Percentiles rank a stretch among this genome's conserved stretches.
These are phyloP conservation scores for Neofusicoccum kwambonambiense DNA, from an alignment of 2,329 filamentous ascomycete species.

Conservation along the genomic window DNA sequence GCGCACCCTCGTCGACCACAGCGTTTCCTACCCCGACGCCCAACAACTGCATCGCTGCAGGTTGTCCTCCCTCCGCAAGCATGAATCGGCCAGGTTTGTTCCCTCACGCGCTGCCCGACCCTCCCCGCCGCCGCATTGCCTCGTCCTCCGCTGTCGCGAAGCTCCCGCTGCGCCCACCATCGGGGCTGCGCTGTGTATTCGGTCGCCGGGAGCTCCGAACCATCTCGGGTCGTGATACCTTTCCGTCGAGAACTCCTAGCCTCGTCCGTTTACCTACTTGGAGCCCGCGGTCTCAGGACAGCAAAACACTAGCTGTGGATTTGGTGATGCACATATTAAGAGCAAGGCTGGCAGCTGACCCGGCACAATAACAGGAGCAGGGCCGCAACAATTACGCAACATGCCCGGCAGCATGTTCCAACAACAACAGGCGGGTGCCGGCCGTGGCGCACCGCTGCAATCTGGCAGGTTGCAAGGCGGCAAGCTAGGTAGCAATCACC, in stretches of 20 bases:
- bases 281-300: background rate
- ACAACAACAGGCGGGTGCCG: slow-evolving; percentile 49
- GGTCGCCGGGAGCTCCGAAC: background rate
- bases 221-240: background rate
- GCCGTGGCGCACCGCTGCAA: slow-evolving; percentile 48
- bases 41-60: background rate
- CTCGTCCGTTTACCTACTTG: background rate
- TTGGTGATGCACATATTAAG: background rate
- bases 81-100: slow-evolving; percentile 19
- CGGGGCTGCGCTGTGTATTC: background rate
- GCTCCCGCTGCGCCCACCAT: background rate
- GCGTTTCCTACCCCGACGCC: background rate
- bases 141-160: slow-evolving; percentile 14
- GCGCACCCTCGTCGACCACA: slow-evolving; percentile 5
- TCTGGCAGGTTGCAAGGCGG: slow-evolving; percentile 53
- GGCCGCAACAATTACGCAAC: slow-evolving; percentile 52
- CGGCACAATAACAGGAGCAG: slow-evolving; percentile 41
- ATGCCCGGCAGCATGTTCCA: slow-evolving; percentile 55
- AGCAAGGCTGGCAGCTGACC: background rate
- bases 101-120: slow-evolving; percentile 7
- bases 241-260: background rate
- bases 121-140: slow-evolving; percentile 16
- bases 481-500: slow-evolving; percentile 46
- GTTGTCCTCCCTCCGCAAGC: background rate
- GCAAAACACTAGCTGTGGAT: background rate